Base-by-base conservation (phyloP, 345 rosid genomes). In the Populus nigra region DNA sequence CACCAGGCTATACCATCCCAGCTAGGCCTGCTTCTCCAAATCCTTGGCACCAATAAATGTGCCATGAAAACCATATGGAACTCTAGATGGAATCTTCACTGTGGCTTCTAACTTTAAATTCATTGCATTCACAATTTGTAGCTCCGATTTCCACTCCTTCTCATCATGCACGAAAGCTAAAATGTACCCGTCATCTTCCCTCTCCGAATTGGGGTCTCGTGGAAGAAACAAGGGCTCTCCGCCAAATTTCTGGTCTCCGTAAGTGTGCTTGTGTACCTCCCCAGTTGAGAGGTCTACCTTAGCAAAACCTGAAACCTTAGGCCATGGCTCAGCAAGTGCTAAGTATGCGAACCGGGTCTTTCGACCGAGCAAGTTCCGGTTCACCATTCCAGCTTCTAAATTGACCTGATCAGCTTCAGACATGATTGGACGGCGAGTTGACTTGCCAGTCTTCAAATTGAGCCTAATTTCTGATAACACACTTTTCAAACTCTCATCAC, bases 331-430 rank as follows among this genome's bases (percentile, higher is more conserved):
- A 4, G 93, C 99, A 62, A 95, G 85, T 5, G 99, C 99, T 13
- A 95, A 78, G 76, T 91, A 95, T 1, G 94, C 98, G 66, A 73
- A 92, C 69, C 71, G 92, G 79, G 96, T 89, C 78, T 87, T 89
- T 35, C 98, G 84, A 20, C 99, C 99, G 0, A 95, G 87, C 45
- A 23, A 62, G 86, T 93, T 91, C 11, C 91, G 83, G 86, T 95
- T 93, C 71, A 95, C 99, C 99, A 95, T 95, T 67, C 99, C 99
- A 3, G 99, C 98, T 77, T 95, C 99, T 22, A 95, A 85, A 78
- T 95, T 95, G 69, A 95, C 84, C 59, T 93, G 98, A 29, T 62
- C 23, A 1, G 88, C 29, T 10, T 86, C 90, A 10, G 88, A 65
- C 45, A 92, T 86, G 72, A 95, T 86, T 0, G 88, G 85, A 65